These are phyloP conservation scores for Rubia tinctorum DNA, from an alignment of 305 asterid species.

Conservation along the genomic window DNA sequence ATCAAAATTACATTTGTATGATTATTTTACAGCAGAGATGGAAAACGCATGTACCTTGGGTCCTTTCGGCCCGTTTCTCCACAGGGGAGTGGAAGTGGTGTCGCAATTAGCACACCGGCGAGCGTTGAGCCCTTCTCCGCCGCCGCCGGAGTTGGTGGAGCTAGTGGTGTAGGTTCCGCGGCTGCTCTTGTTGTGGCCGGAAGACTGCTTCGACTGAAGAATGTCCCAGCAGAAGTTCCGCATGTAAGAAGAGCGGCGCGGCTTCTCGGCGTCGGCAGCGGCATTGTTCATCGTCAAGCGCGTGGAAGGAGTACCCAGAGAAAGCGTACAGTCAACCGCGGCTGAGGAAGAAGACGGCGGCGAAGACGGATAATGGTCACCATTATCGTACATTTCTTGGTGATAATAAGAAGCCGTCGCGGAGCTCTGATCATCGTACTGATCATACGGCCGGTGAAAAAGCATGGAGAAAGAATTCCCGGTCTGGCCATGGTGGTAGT, in stretches of 20 bases:
- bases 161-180: constrained; percentile 32
- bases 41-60: constrained; percentile 57
- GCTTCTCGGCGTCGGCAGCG: constrained; percentile 20
- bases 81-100: constrained; percentile 93
- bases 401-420: neutral
- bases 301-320: constrained; percentile 41
- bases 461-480: constrained; percentile 32
- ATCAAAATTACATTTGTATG: neutral
- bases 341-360: constrained; percentile 22
- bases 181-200: constrained; percentile 35
- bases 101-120: constrained; percentile 96
- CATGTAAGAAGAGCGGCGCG: constrained; percentile 42
- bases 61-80: constrained; percentile 98
- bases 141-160: constrained; percentile 22
- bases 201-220: constrained; percentile 53
- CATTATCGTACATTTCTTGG: constrained; percentile 12
- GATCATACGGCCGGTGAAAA: constrained; percentile 19
- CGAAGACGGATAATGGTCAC: neutral
- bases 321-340: constrained; percentile 42
- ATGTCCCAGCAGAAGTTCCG: constrained; percentile 76
- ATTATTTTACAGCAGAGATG: too few species aligned
- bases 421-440: neutral
- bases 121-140: constrained; percentile 52
- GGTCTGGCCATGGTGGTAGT: constrained; percentile 24
- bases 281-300: constrained; percentile 24